phyloP scores from a whole-genome alignment of 1,139 yeast genomes.

The Candida neerlandica region DNA sequence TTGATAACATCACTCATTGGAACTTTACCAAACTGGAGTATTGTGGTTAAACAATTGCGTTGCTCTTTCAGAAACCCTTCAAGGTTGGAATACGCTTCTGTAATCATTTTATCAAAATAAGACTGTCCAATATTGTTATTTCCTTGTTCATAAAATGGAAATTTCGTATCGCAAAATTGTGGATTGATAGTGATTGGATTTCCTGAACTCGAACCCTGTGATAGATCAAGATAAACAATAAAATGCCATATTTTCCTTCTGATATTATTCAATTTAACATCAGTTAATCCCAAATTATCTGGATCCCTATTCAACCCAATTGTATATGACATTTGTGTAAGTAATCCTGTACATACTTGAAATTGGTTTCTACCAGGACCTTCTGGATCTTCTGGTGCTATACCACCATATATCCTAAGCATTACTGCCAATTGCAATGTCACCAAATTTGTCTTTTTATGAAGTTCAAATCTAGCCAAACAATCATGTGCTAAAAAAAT shows the following conservation, averaged over 20 bases:
- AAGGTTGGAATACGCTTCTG: conserved; percentile 5
- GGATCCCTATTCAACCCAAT: conserved; percentile 50
- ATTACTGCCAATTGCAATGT: conserved; percentile 47
- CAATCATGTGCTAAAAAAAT: conserved; percentile 37
- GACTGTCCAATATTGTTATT: conserved; percentile 27
- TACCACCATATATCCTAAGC: conserved; percentile 44
- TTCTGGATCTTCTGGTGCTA: conserved; percentile 55
- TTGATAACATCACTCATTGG: conserved; percentile 24
- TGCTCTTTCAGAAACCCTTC: conserved; percentile 1
- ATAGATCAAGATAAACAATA: conserved; percentile 29
- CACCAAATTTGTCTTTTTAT: conserved; percentile 23
- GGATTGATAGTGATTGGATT: conserved; percentile 24
- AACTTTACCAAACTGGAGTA: conserved; percentile 24
- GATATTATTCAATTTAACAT: conserved; percentile 27
- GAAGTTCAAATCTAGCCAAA: conserved; percentile 28
- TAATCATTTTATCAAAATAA: conserved; percentile 21
- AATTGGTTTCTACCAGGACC: conserved; percentile 51
- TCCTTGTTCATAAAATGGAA: conserved; percentile 25
- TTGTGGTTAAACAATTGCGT: conserved; percentile 17
- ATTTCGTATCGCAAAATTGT: conserved; percentile 25
- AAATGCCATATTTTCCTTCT: conserved; percentile 30
- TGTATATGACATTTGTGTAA: conserved; percentile 43
- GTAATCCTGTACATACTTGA: conserved; percentile 34
- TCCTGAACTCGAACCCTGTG: conserved; percentile 29
- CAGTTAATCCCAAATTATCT: conserved; percentile 20